Evolutionary conservation across 495 filamentous ascomycete species (phyloP).

Genomic region (Pseudoneurospora amorphoporcata): DNA sequence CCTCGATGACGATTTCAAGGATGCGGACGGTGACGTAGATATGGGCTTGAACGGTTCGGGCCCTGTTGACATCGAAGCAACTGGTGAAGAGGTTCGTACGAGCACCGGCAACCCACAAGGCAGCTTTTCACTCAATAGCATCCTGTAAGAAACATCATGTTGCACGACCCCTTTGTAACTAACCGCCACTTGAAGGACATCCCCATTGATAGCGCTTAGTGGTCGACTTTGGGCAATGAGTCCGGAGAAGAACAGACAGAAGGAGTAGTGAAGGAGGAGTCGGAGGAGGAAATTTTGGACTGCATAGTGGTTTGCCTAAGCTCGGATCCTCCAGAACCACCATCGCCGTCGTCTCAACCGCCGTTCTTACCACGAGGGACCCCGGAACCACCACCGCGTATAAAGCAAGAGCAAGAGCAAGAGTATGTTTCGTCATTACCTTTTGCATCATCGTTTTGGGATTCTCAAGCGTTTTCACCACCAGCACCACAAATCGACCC

Average conservation of each 20-base stretch:
- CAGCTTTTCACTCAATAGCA: background rate
- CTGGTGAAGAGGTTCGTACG: background rate
- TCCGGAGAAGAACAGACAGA: background rate
- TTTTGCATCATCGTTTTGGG: background rate
- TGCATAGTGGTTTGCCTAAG: background rate
- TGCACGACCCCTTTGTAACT: background rate
- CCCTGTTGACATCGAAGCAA: background rate
- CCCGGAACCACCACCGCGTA: background rate
- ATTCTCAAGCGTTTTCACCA: background rate
- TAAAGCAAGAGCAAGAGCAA: background rate
- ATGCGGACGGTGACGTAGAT: background rate
- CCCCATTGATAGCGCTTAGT: constrained; percentile 7
- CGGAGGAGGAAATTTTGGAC: background rate
- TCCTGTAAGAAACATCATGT: background rate
- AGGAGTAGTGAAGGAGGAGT: background rate
- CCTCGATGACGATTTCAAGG: background rate
- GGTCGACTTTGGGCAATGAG: constrained; percentile 5
- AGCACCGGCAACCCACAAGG: background rate
- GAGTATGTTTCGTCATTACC: background rate
- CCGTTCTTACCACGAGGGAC: background rate
- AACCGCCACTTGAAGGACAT: constrained; percentile 2
- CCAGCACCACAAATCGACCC: background rate
- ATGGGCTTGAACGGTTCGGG: background rate
- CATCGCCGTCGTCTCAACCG: background rate
- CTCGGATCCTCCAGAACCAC: background rate